phyloP scores from a whole-genome alignment of 225 moss, liverwort and hornwort genomes.

The Marchantia polymorpha region DNA sequence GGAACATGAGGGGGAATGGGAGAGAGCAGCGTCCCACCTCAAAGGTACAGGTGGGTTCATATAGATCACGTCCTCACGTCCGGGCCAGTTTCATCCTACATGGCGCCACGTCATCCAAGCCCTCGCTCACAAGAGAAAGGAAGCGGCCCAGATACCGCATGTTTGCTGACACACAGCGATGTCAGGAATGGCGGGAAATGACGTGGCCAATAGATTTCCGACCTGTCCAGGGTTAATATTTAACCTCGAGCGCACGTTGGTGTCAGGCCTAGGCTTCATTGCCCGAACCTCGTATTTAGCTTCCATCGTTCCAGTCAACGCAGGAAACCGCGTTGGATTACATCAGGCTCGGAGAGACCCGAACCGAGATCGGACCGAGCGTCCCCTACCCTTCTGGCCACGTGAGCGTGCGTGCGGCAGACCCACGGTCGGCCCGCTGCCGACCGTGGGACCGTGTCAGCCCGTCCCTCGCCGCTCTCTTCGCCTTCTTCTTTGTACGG shows the following conservation, averaged over 20 bases:
- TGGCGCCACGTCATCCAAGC: slow-evolving; percentile 8
- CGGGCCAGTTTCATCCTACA: background rate
- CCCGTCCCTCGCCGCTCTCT: slow-evolving; percentile 11
- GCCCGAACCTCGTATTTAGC: background rate
- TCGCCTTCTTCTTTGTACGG: slow-evolving; percentile 12
- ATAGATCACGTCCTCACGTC: slow-evolving; percentile 12
- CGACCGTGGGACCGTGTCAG: slow-evolving; percentile 17
- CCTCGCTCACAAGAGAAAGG: background rate
- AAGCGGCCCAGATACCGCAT: slow-evolving; percentile 1
- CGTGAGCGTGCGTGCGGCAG: slow-evolving; percentile 14
- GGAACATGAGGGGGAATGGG: background rate
- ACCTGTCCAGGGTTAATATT: slow-evolving; percentile 5
- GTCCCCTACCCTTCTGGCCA: slow-evolving; percentile 5
- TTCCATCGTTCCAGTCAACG: background rate
- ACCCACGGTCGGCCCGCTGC: slow-evolving; percentile 5
- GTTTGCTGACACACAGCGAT: background rate
- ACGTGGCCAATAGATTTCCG: background rate
- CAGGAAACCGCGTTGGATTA: slow-evolving; percentile 10
- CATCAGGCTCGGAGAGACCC: background rate
- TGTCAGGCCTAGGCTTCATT: background rate
- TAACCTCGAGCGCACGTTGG: slow-evolving; percentile 16
- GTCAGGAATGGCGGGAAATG: background rate
- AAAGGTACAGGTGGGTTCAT: background rate
- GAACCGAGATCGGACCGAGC: background rate
- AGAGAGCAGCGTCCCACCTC: background rate